Percentiles rank a stretch among this genome's conserved stretches.
phyloP scores from a whole-genome alignment of 495 filamentous ascomycete species.

The Hypoxylon rickii region DNA sequence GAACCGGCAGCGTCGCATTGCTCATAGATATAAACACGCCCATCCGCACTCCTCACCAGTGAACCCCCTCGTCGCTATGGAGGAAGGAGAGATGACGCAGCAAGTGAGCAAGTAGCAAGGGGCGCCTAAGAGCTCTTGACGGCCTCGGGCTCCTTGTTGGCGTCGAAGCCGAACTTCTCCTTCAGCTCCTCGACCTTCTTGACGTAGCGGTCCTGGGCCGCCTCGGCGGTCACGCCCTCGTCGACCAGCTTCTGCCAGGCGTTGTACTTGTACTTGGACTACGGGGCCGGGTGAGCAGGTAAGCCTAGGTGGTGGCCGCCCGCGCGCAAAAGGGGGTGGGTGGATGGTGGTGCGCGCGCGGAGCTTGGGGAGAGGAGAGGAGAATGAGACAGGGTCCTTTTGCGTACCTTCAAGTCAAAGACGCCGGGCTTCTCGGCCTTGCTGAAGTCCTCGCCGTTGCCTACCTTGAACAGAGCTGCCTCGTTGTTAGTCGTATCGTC shows the following conservation, averaged over 20 bases:
- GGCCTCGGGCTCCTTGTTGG: conserved; percentile 58
- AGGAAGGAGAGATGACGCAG: not conserved
- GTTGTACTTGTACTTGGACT: conserved; percentile 80
- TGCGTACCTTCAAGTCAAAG: conserved; percentile 63
- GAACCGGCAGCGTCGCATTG: not conserved
- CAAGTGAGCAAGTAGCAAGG: not conserved
- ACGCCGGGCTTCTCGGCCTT: conserved; percentile 50
- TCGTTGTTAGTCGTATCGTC: conserved; percentile 9
- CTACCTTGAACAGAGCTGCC: conserved; percentile 59
- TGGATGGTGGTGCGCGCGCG: not conserved
- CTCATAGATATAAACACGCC: not conserved
- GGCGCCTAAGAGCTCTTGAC: conserved; percentile 42
- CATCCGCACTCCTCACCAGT: not conserved
- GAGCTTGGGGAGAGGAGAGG: not conserved
- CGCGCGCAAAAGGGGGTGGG: too few relatives aligned
- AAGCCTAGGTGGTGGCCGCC: not conserved
- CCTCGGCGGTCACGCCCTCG: conserved; percentile 58
- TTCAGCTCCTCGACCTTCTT: conserved; percentile 70
- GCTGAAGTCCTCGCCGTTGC: conserved; percentile 52
- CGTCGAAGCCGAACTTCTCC: conserved; percentile 65
- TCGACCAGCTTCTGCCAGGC: conserved; percentile 70
- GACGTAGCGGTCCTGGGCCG: conserved; percentile 79
- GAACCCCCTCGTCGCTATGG: not conserved
- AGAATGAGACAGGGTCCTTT: too few relatives aligned
- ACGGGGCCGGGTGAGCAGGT: not conserved